Evolutionary conservation across 176 grass and related monocot species (phyloP), one percentile per base, ranked within the genome.

Genomic region (bread wheat (Triticum aestivum)): DNA sequence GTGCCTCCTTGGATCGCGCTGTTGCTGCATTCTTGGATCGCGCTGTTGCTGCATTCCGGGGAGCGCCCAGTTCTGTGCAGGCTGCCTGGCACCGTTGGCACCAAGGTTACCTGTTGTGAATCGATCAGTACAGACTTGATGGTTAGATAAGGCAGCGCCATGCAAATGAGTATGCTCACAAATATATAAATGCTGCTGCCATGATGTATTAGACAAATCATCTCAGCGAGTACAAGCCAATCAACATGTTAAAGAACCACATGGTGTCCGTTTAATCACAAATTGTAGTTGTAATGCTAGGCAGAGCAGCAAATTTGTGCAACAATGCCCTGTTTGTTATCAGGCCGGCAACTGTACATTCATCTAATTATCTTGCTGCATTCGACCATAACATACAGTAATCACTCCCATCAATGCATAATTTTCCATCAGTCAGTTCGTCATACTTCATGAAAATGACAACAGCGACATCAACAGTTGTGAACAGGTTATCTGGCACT

Each of bases 31-130:
- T 38, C 38, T 85, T 4, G 78, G 41, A 30, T 87, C 82, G 4
- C 69, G 85, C 21, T 29, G 24, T 56, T 86, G 88, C 73, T 90
- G 83, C 8, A 27, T 73, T 73, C 67, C 68, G 15, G 90, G 90
- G 78, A 88, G 90, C 3, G 87, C 82, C 84, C 86, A 85, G 10
- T 44, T 67, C 71, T 73, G 38, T 9, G 72, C 62, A 5, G 86
- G 11, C 9, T 84, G 80, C 44, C 44, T 81, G 9, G 9, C 56
- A 59, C 80, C 84, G 35, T 45, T 54, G 23, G 42, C 11, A 41
- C 69, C 68, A 38, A 20, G 49, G 62, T 75, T 85, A 27, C 66
- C 87, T 91, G 81, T 10, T 4, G 45, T 6, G 52, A 76, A 72
- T 35, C 8, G 37, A 59, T 41, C 58, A 3, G 18, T 32, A 59